Base-by-base conservation (phyloP, 768 basidiomycete genomes). In the Phanerochaete sordida region DNA sequence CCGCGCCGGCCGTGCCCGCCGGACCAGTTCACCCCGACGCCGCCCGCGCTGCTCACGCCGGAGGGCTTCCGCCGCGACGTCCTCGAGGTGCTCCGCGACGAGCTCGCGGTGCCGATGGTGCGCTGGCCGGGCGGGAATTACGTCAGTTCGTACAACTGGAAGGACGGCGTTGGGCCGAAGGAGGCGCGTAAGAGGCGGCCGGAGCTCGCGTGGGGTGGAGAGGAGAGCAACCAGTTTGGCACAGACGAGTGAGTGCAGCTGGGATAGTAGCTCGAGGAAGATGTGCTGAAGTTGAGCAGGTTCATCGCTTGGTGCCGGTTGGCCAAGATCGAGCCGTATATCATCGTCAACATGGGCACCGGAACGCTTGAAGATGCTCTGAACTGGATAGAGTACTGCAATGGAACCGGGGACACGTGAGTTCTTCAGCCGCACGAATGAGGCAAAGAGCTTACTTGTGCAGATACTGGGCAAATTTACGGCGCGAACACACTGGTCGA, bases 291-390 rank as follows among this genome's bases (percentile, higher is more conserved):
- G 15, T 51, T 21, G 15, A 23, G 49, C 5, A 80, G 81, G 65
- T 85, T 85, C 66, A 81, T 85, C 47, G 71, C 77, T 56, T 87
- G 83, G 76, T 84, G 81, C 62, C 74, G 78, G 12, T 75, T 70
- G 15, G 71, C 81, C 1, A 78, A 77, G 6, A 77, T 78, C 12
- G 84, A 86, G 67, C 85, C 84, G 1, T 85, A 78, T 66, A 79
- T 86, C 49, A 82, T 83, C 62, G 65, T 85, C 28, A 85, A 85
- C 68, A 85, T 86, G 84, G 85, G 84, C 4, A 85, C 84, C 0
- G 84, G 85, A 3, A 84, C 82, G 0, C 73, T 83, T 8, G 82
- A 84, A 58, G 84, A 85, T 44, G 84, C 84, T 0, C 70, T 87
- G 24, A 79, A 76, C 7, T 85, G 82, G 84, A 58, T 86, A 16